Evolutionary conservation across 225 moss, liverwort and hornwort species (phyloP), one percentile per base, ranked within the genome.

Genomic region (Bryum argenteum): DNA sequence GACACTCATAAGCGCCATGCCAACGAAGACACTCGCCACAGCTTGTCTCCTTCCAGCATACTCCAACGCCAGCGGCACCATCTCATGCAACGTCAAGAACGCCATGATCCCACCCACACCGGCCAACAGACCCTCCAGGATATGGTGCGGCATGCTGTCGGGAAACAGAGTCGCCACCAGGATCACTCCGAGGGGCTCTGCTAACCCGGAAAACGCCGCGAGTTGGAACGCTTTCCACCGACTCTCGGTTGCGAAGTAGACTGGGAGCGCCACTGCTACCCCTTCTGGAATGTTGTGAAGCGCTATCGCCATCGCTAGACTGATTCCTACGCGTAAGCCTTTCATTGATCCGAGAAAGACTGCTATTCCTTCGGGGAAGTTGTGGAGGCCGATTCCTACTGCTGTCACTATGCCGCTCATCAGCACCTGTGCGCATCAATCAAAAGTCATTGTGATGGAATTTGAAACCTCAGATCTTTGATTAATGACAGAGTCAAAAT

Each of bases 41-140:
- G 94, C 92, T 51, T 81, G 86, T 10, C 87, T 77, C 24, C 91
- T 88, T 20, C 98, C 98, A 2, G 94, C 98, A 61, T 98, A 98
- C 79, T 98, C 94, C 81, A 98, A 58, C 16, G 98, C 91, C 58
- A 98, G 82, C 14, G 98, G 98, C 55, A 98, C 75, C 98, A 94
- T 94, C 80, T 98, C 98, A 76, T 92, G 98, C 51, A 98, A 61
- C 26, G 98, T 98, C 13, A 98, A 89, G 47, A 98, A 98, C 40
- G 98, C 98, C 98, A 98, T 98, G 40, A 98, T 94, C 16, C 98
- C 98, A 48, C 98, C 98, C n/a, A 98, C 94, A 67, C 80, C 88
- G 39, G 66, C 98, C 43, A 98, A 87, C 67, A 98, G 55, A 10
- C 98, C 98, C 77, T 98, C 98, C 71, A 98, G 63, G 10, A 89